phyloP scores from a whole-genome alignment of 78 protist genomes.

The Tieghemostelium lacteum region DNA sequence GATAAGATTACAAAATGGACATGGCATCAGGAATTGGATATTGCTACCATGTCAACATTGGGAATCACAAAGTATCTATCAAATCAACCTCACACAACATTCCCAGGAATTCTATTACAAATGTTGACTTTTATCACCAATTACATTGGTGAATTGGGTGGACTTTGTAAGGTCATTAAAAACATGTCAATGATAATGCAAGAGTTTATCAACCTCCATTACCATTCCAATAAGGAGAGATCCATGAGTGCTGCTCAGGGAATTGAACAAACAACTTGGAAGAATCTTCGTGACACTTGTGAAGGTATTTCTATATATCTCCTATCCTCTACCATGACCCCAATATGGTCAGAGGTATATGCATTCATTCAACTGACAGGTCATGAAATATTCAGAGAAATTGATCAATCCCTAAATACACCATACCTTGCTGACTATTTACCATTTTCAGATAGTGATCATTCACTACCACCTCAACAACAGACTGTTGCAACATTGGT shows the following conservation, averaged over 20 bases:
- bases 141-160: slow-evolving; percentile 22
- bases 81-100: slow-evolving; percentile 60
- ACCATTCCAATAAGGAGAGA: slow-evolving; percentile 38
- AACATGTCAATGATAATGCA: slow-evolving; percentile 46
- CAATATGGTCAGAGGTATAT: slow-evolving; percentile 47
- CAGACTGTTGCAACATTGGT: background rate
- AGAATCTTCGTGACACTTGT: slow-evolving; percentile 39
- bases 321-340: background rate
- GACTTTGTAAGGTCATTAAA: slow-evolving; percentile 24
- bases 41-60: slow-evolving; percentile 44
- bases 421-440: slow-evolving; percentile 48
- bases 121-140: slow-evolving; percentile 57
- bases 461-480: background rate
- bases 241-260: slow-evolving; percentile 17
- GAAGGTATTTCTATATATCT: slow-evolving; percentile 55
- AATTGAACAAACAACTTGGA: slow-evolving; percentile 58
- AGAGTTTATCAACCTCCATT: slow-evolving; percentile 49
- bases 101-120: slow-evolving; percentile 47
- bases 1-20: slow-evolving; percentile 63
- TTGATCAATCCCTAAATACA: background rate
- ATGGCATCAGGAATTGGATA: slow-evolving; percentile 28
- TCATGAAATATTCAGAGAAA: slow-evolving; percentile 56
- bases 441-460: background rate
- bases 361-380: slow-evolving; percentile 38
- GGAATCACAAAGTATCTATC: slow-evolving; percentile 51